These are phyloP conservation scores for Miscanthus lutarioriparius DNA, from an alignment of 176 grass and related monocot genomes.

Conservation along the genomic window DNA sequence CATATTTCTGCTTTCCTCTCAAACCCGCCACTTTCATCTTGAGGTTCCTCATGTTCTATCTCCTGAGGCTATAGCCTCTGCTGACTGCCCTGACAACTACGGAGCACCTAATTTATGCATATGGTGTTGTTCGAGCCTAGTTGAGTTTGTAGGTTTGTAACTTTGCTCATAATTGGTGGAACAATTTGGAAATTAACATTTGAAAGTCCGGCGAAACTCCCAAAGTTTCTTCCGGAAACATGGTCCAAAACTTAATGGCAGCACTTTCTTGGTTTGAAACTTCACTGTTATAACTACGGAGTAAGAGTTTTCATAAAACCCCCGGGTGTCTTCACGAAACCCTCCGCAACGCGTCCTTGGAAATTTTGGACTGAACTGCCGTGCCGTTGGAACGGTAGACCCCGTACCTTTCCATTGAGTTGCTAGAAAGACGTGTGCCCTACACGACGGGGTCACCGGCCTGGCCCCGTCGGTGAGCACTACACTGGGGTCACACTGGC, in stretches of 20 bases:
- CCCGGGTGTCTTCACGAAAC: not conserved
- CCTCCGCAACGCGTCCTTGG: not conserved
- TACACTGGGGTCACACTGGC: no score
- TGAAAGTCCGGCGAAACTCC: no score
- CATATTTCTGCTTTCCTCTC: not conserved
- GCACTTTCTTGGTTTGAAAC: not conserved
- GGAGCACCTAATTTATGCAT: no score
- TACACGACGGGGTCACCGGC: not conserved
- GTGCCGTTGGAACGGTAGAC: not conserved
- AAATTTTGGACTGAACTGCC: not conserved
- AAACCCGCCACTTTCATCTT: not conserved
- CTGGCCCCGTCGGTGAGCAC: conserved; percentile 22
- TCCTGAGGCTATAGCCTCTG: no score
- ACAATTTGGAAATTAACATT: no score
- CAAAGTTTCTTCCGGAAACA: not conserved
- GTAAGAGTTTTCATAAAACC: not conserved
- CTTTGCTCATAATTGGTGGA: no score
- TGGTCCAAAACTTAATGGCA: not conserved
- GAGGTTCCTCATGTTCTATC: no score
- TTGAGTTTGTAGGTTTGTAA: no score
- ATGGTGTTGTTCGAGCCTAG: no score
- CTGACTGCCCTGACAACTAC: no score
- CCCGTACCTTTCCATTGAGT: not conserved
- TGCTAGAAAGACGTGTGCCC: not conserved
- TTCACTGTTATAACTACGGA: not conserved